Evolutionary conservation across 345 rosid genomes (phyloP).

Genomic region (Erodium maritimum): DNA sequence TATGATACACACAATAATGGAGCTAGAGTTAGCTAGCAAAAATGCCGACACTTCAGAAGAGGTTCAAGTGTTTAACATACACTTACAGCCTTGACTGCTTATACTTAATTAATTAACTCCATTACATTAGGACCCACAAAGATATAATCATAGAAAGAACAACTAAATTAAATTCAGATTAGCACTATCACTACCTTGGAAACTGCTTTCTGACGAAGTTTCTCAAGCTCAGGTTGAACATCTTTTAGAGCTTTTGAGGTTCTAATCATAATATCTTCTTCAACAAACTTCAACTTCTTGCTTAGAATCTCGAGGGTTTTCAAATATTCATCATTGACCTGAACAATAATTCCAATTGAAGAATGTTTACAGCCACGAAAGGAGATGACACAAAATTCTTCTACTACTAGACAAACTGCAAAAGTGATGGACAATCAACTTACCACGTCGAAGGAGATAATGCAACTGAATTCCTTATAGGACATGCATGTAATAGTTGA

Average conservation of each 20-base stretch:
- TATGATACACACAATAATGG: too few relatives aligned
- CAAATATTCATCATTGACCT: slow-evolving; percentile 92
- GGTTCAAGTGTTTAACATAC: too few relatives aligned
- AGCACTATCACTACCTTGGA: slow-evolving; percentile 49
- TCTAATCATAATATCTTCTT: slow-evolving; percentile 63
- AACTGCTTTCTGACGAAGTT: slow-evolving; percentile 89
- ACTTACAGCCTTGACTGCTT: too few relatives aligned
- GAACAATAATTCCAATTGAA: slow-evolving; percentile 20
- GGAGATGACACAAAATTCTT: background rate
- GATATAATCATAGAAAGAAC: background rate
- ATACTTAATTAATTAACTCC: too few relatives aligned
- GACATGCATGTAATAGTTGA: too few relatives aligned
- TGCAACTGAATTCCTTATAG: background rate
- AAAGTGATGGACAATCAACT: too few relatives aligned
- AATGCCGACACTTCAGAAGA: too few relatives aligned
- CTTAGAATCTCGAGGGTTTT: slow-evolving; percentile 81
- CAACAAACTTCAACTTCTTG: slow-evolving; percentile 83
- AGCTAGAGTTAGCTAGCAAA: too few relatives aligned
- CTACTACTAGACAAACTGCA: background rate
- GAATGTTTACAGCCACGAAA: slow-evolving; percentile 9
- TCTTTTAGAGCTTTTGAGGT: slow-evolving; percentile 86
- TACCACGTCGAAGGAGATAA: background rate
- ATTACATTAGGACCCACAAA: background rate
- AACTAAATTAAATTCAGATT: background rate
- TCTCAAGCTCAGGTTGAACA: slow-evolving; percentile 96